Evolutionary conservation across 1,284 basidiomycete genomes (phyloP).

Genomic region (Ceratobasidium papillatum): DNA sequence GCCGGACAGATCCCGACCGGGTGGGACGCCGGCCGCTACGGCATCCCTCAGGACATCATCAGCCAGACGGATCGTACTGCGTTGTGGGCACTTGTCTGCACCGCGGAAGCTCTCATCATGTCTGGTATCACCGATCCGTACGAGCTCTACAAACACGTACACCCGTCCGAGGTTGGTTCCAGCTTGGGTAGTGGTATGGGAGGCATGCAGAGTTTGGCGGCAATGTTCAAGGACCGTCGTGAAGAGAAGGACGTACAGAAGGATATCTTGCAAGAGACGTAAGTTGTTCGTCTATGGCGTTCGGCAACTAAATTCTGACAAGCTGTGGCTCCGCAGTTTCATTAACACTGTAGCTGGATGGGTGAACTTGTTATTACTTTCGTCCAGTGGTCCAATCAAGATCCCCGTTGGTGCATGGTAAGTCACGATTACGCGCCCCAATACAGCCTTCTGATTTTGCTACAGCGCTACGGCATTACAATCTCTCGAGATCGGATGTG

Average conservation of each 20-base stretch:
- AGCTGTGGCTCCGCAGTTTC: conserved; percentile 64
- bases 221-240: conserved; percentile 99
- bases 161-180: conserved; percentile 95
- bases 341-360: conserved; percentile 98
- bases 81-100: conserved; percentile 95
- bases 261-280: conserved; percentile 98
- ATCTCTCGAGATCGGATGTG: conserved; percentile 97
- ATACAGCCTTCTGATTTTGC: conserved; percentile 5
- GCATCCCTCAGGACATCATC: conserved; percentile 97
- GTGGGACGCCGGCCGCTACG: conserved; percentile 95
- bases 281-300: conserved; percentile 51
- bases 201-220: conserved; percentile 84
- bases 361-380: conserved; percentile 93
- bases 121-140: conserved; percentile 98
- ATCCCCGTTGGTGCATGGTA: conserved; percentile 98
- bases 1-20: conserved; percentile 97
- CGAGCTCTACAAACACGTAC: conserved; percentile 94
- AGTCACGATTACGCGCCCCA: conserved; percentile 48
- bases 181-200: conserved; percentile 97
- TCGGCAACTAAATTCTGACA: conserved; percentile 31
- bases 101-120: conserved; percentile 94
- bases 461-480: conserved; percentile 92
- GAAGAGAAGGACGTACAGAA: conserved; percentile 98
- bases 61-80: conserved; percentile 94
- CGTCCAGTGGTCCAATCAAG: conserved; percentile 96